Base-by-base conservation (phyloP, 768 basidiomycete genomes). In the Auricularia sp. region DNA sequence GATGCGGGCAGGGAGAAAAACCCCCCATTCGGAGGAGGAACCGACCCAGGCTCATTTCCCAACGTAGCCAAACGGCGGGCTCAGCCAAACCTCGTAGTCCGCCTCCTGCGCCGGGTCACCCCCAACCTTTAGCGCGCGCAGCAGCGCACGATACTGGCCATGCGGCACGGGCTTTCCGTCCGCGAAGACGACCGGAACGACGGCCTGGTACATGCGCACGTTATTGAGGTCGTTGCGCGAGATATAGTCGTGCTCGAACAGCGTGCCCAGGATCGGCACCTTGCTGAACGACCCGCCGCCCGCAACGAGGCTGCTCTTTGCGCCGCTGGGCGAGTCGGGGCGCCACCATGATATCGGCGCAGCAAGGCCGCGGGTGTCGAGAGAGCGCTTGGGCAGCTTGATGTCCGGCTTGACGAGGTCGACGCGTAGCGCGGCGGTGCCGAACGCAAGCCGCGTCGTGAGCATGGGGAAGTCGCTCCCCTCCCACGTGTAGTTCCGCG, bases 201-300 rank as follows among this genome's bases (percentile, higher is more conserved):
- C 65, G 18, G 74, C 68, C 16, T 70, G 70, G 64, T 70, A 72
- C 67, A 73, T 74, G 8, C 70, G 70, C 36, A 71, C 72, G 39
- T 73, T 72, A 60, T 71, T 73, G 10, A 62, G 54, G n/a, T 42
- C 58, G 70, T 81, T 82, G 44, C 85, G 77, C 8, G 80, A 71
- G 53, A 80, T 68, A 70, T 78, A 85, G 64, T 80, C 76, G 11
- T 76, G 69, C 64, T 83, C 80, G 36, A 74, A 75, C 2, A 87
- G 68, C 14, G 79, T 73, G 11, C 85, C 85, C n/a, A 86, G 16
- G 42, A 80, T 79, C 70, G 71, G 83, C 76, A 60, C 79, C 70
- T 68, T 68, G 39, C 64, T 61, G 63, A 70, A 74, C 8, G 78
- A 78, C 8, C 63, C 70, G 64, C 74, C 69, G 3, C 69, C 66